Conservation (phyloP, 331 rosid species). For the Stylosanthes scabra region DNA sequence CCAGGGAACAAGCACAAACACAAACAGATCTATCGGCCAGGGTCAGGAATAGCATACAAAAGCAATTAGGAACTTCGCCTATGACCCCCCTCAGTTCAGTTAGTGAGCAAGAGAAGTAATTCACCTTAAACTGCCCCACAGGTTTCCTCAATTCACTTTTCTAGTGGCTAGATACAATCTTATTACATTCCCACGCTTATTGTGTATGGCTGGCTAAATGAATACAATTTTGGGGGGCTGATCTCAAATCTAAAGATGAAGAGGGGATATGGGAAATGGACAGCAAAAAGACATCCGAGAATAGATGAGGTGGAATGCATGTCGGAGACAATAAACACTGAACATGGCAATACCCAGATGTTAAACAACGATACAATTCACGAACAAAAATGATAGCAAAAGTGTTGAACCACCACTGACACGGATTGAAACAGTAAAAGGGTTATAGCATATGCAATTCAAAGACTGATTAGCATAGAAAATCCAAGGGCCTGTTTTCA, state of each 20-base stretch:
- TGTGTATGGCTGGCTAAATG: too few relatives aligned
- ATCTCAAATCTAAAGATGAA: too few relatives aligned
- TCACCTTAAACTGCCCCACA: background rate
- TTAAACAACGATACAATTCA: slow-evolving; percentile 13
- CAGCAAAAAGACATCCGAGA: too few relatives aligned
- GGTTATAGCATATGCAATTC: background rate
- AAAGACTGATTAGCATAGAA: slow-evolving; percentile 6
- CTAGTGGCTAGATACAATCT: slow-evolving; percentile 17
- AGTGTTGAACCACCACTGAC: background rate
- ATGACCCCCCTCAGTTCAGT: background rate
- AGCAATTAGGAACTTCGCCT: background rate
- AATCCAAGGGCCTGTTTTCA: background rate
- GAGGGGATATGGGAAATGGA: too few relatives aligned
- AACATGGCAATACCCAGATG: background rate
- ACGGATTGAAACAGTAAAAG: slow-evolving; percentile 16
- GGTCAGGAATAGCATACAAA: slow-evolving; percentile 3
- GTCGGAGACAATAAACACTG: slow-evolving; percentile 3
- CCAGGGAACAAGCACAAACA: background rate
- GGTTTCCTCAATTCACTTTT: background rate
- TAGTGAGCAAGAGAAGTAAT: background rate
- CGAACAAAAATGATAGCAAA: background rate
- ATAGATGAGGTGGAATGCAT: too few relatives aligned
- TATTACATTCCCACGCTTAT: background rate
- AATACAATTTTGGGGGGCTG: too few relatives aligned
- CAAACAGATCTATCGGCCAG: background rate